A percentile compares a stretch with the other conserved stretches of the same genome.
phyloP scores from a whole-genome alignment of 257 asterid genomes.

The Datura wrightii region DNA sequence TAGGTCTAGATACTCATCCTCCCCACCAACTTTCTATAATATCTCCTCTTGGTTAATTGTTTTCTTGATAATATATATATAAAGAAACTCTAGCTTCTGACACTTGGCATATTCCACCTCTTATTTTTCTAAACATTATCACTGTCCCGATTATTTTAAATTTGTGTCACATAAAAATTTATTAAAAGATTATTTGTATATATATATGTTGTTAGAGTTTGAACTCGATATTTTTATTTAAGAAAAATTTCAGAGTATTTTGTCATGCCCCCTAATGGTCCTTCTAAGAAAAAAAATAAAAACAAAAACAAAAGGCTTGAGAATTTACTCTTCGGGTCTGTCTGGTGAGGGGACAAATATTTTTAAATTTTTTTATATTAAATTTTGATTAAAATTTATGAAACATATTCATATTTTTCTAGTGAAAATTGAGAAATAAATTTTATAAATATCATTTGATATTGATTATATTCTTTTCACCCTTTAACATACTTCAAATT shows the following conservation, averaged over 20 bases:
- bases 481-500: too few species aligned
- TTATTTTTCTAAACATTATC: too few species aligned
- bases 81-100: not conserved
- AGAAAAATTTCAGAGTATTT: too few species aligned
- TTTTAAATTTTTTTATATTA: too few species aligned
- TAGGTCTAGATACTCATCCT: not conserved
- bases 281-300: not conserved
- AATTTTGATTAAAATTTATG: too few species aligned
- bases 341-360: too few species aligned
- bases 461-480: too few species aligned
- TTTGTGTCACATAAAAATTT: too few species aligned
- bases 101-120: not conserved
- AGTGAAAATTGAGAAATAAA: too few species aligned
- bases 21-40: slow-evolving; percentile 23
- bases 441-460: too few species aligned
- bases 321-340: not conserved
- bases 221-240: not conserved
- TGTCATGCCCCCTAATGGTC: not conserved
- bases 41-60: not conserved
- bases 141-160: not conserved
- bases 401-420: too few species aligned
- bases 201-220: not conserved
- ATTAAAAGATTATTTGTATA: too few species aligned
- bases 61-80: not conserved
- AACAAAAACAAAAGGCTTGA: not conserved